phyloP scores from a whole-genome alignment of 1,139 yeast species.

The Saccharomyces hybrid region DNA sequence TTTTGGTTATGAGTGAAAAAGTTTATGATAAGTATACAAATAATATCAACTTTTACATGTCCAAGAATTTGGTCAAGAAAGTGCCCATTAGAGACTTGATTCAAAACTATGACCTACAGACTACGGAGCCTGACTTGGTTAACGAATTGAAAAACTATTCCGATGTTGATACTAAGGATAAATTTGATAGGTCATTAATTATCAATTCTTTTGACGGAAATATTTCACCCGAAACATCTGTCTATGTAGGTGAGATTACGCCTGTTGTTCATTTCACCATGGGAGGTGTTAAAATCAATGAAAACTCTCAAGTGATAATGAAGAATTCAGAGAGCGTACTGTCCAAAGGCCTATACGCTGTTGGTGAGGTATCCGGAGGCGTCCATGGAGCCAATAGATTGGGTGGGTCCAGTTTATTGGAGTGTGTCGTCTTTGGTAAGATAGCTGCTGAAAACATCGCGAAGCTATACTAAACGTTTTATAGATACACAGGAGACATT shows the following conservation, averaged over 20 bases:
- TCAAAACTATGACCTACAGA: conserved; percentile 29
- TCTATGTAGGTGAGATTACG: conserved; percentile 42
- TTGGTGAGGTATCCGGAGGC: conserved; percentile 79
- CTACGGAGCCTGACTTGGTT: conserved; percentile 37
- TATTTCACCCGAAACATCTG: conserved; percentile 16
- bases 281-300: conserved; percentile 74
- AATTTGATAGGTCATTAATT: conserved; percentile 27
- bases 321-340: conserved; percentile 34
- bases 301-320: conserved; percentile 44
- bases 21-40: conserved; percentile 33
- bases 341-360: conserved; percentile 59
- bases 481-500: too few relatives aligned
- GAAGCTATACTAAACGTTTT: not conserved
- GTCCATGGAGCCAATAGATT: conserved; percentile 71
- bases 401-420: conserved; percentile 69
- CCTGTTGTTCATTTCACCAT: conserved; percentile 79
- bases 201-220: conserved; percentile 26
- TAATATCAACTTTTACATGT: conserved; percentile 58
- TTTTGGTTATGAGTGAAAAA: conserved; percentile 32
- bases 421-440: conserved; percentile 73
- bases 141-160: conserved; percentile 43
- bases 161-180: conserved; percentile 24
- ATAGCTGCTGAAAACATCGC: conserved; percentile 32
- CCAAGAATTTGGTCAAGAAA: conserved; percentile 54
- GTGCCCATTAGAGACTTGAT: conserved; percentile 44